Conservation (phyloP, 2,329 filamentous ascomycete genomes). For the Cladophialophora carrionii region DNA sequence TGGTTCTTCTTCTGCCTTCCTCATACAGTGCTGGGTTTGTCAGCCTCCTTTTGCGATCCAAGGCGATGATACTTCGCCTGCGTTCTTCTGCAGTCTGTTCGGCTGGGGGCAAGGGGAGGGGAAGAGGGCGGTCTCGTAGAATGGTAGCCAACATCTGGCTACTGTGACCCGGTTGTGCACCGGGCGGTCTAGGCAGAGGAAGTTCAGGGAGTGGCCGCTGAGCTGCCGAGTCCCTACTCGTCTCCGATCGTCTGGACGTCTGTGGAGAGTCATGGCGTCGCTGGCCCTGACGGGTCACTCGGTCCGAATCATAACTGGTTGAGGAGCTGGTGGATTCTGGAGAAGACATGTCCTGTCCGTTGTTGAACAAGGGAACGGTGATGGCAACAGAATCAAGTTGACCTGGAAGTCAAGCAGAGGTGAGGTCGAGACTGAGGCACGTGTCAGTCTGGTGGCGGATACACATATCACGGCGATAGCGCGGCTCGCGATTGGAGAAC, state of each 20-base stretch:
- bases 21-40: conserved; percentile 45
- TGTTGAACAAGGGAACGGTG: not conserved
- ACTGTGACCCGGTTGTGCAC: conserved; percentile 15
- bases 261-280: conserved; percentile 15
- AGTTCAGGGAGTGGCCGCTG: conserved; percentile 16
- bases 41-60: conserved; percentile 51
- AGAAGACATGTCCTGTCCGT: conserved; percentile 25
- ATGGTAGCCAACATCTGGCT: conserved; percentile 18
- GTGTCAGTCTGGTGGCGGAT: conserved; percentile 21
- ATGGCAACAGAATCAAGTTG: conserved; percentile 3
- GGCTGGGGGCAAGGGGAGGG: conserved; percentile 21
- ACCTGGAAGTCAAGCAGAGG: not conserved
- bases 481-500: conserved; percentile 6
- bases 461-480: conserved; percentile 13
- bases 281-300: conserved; percentile 1
- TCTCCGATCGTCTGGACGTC: conserved; percentile 5
- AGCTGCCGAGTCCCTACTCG: conserved; percentile 12
- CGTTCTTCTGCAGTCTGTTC: conserved; percentile 33
- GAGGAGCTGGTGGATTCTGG: conserved; percentile 25
- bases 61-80: conserved; percentile 33
- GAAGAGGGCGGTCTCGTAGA: conserved; percentile 27
- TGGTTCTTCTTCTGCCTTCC: conserved; percentile 37
- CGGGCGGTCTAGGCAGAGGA: conserved; percentile 12
- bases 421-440: conserved; percentile 13
- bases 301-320: conserved; percentile 24